Evolutionary conservation across 345 rosid species (phyloP).

Genomic region (Rubroshorea leprosula): DNA sequence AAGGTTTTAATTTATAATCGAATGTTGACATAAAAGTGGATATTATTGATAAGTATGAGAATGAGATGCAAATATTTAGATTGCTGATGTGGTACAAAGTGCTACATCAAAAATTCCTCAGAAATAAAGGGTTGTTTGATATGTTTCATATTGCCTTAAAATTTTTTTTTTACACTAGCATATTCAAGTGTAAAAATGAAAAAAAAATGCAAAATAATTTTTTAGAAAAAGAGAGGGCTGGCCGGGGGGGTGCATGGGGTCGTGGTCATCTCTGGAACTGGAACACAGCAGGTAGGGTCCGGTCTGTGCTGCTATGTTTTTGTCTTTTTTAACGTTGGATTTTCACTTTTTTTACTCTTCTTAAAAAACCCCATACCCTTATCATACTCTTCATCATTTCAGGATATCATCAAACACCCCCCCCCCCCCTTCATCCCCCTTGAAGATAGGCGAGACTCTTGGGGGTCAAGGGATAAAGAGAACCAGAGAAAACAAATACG

Average conservation of each 20-base stretch:
- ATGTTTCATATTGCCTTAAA: no score
- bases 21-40: no score
- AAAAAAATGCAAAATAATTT: not conserved
- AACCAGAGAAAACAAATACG: conserved; percentile 4
- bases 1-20: no score
- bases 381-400: conserved; percentile 13
- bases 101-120: no score
- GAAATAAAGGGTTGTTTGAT: no score
- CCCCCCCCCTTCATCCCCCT: conserved; percentile 37
- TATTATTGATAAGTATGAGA: no score
- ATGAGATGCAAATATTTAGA: no score
- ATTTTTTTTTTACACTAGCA: no score
- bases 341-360: conserved; percentile 26
- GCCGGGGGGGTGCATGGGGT: conserved; percentile 41
- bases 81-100: no score
- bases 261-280: conserved; percentile 66
- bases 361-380: conserved; percentile 16
- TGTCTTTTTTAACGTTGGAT: conserved; percentile 43
- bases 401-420: conserved; percentile 24
- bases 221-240: conserved; percentile 12
- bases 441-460: conserved; percentile 54
- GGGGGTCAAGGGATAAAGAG: conserved; percentile 37
- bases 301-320: conserved; percentile 31
- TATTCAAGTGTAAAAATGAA: no score
- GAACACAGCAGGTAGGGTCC: conserved; percentile 41